These are phyloP conservation scores for Parathielavia appendiculata DNA, from an alignment of 495 filamentous ascomycete species.

Conservation along the genomic window DNA sequence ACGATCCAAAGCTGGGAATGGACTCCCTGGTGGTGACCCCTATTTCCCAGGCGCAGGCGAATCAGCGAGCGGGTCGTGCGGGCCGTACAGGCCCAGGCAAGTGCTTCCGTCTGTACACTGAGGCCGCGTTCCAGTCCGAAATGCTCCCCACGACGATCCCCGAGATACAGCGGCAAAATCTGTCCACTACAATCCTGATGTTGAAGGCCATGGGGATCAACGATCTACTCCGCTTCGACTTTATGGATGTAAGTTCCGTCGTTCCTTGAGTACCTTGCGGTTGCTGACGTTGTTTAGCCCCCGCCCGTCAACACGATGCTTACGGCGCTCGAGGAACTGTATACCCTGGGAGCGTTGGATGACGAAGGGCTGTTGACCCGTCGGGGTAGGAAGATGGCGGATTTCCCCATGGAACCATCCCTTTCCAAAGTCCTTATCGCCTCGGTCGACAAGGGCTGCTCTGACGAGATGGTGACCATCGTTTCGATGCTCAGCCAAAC, in stretches of 20 bases:
- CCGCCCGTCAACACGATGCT: slow-evolving; percentile 97
- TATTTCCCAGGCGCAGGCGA: slow-evolving; percentile 94
- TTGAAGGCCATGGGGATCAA: slow-evolving; percentile 99
- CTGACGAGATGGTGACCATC: slow-evolving; percentile 89
- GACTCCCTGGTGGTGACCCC: slow-evolving; percentile 92
- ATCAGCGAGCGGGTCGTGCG: slow-evolving; percentile 88
- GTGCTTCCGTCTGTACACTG: slow-evolving; percentile 93
- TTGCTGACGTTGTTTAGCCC: slow-evolving; percentile 31
- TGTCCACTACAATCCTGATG: slow-evolving; percentile 95
- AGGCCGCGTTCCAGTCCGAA: slow-evolving; percentile 91
- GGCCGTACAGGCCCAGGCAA: slow-evolving; percentile 95
- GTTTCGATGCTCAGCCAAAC: slow-evolving; percentile 88
- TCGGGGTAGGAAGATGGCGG: slow-evolving; percentile 92
- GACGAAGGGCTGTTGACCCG: slow-evolving; percentile 95
- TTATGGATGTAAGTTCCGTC: slow-evolving; percentile 68
- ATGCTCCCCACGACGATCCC: slow-evolving; percentile 96
- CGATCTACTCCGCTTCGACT: slow-evolving; percentile 94
- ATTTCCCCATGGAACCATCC: slow-evolving; percentile 87
- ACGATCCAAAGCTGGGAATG: slow-evolving; percentile 96
- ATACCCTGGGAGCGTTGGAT: slow-evolving; percentile 85
- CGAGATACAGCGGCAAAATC: slow-evolving; percentile 93
- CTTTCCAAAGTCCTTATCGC: slow-evolving; percentile 87
- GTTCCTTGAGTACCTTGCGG: not conserved
- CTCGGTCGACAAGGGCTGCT: slow-evolving; percentile 80
- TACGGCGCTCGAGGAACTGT: slow-evolving; percentile 90